Evolutionary conservation across 305 asterid genomes (phyloP), one percentile per base, ranked within the genome.

Genomic region (Fraxinus velutina): DNA sequence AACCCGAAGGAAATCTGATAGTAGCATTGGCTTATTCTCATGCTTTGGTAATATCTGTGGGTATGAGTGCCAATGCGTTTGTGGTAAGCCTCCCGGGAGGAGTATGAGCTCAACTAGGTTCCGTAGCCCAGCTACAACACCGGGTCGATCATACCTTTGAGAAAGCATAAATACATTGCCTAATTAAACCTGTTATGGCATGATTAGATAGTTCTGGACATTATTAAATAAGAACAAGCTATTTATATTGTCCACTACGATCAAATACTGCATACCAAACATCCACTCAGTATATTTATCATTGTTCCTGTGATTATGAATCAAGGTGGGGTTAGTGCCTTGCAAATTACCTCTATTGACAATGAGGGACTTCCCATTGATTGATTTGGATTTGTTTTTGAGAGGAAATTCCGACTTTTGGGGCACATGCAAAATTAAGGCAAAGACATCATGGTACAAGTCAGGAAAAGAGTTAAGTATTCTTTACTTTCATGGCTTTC

Each of bases 51-150:
- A 90, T 81, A 82, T 92, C 5, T 88, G 81, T 78, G 98, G 97
- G 19, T 91, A 88, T n/a, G 97, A 93, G 84, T 94, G 98, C 79
- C 94, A 94, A 77, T 93, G 97, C 86, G 76, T 93, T 47, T 93
- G 94, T 27, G 97, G 98, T 9, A 86, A 93, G 89, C 97, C 93
- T 6, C 85, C 87, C 0, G 83, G 64, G 2, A 88, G 55, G 74
- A 86, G 75, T 64, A 71, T 3, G 52, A 73, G 79, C 76, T 29
- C 73, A 17, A 77, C 75, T 55, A 73, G 83, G 88, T 88, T 76
- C 85, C 77, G 36, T 42, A 88, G 89, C 85, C 90, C 97, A 47
- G 27, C 32, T 33, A 32, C 10, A 13, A 71, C 75, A 32, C 50
- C 88, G 0, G 86, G 88, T 44, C 81, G 86, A 44, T 88, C 92